Conservation (phyloP, 2,329 filamentous ascomycete genomes). For the Aspergillus costaricaensis region DNA sequence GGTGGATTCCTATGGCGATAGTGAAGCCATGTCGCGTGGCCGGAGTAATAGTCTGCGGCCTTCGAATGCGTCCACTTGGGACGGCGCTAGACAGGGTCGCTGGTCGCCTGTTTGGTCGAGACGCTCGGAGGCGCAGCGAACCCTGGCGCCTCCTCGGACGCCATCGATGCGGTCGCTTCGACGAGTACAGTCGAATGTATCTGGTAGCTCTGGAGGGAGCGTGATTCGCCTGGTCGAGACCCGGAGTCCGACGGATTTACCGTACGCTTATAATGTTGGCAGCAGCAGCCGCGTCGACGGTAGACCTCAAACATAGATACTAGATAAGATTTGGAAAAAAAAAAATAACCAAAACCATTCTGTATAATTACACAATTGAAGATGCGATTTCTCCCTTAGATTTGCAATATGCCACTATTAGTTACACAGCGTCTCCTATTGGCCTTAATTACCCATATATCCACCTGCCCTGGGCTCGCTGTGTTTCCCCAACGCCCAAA, state of each 20-base stretch:
- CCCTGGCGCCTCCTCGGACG: slow-evolving; percentile 26
- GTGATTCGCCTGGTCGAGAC: slow-evolving; percentile 42
- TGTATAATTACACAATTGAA: background rate
- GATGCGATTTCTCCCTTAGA: background rate
- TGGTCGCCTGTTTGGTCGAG: slow-evolving; percentile 21
- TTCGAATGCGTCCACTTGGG: slow-evolving; percentile 33
- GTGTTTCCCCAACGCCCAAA: background rate
- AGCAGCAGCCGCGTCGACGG: slow-evolving; percentile 1
- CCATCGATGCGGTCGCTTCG: slow-evolving; percentile 41
- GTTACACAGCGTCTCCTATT: background rate
- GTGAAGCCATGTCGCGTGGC: slow-evolving; percentile 23
- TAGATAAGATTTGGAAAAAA: too few species aligned
- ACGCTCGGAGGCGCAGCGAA: slow-evolving; percentile 14
- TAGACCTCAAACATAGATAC: background rate
- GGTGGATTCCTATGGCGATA: slow-evolving; percentile 27
- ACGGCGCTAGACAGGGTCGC: slow-evolving; percentile 25
- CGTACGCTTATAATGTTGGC: slow-evolving; percentile 36
- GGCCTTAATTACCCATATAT: background rate
- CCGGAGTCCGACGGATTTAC: slow-evolving; percentile 32
- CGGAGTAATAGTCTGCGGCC: slow-evolving; percentile 30
- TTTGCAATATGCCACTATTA: background rate
- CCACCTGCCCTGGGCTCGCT: background rate
- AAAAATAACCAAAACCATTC: background rate
- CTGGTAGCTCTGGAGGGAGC: slow-evolving; percentile 39
- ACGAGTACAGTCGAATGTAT: slow-evolving; percentile 35